Evolutionary conservation across 352 stramenopile genomes (phyloP), one percentile per base, ranked within the genome.

Genomic region (Phytophthora hybrid): DNA sequence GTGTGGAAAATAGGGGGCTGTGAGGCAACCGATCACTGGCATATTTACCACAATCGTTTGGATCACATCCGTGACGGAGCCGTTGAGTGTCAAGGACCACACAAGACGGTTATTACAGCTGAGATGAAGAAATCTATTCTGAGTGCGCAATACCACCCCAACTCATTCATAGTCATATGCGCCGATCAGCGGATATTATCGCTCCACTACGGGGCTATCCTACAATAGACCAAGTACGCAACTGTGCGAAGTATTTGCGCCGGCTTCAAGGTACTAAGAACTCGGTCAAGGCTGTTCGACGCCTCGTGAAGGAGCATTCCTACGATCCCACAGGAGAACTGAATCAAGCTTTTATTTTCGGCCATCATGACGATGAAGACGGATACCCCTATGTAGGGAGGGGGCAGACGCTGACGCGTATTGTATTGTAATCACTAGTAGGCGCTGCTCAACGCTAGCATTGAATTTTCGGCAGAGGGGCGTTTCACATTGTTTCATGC

Each of bases 401-500:
- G 11, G 44, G 44, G n/a, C 16, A 8, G 44, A 23, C 13, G 44
- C 16, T 1, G 18, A 52, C 19, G 16, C 44, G 16, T 52, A 13
- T 19, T 23, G 6, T 19, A 52, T 52, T 23, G 18, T 18, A 19
- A 11, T 23, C n/a, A 52, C 18, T 4, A 5, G 16, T 13, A 19
- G 11, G 18, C 16, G 0, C 2, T 23, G 11, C 16, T 52, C 7
- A 13, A 8, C 6, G 16, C 13, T 34, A 10, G 39, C 21, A 51
- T 47, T 49, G n/a, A 11, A 41, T 52, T 59, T 59, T 39, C 31
- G 51, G 41, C 60, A 23, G 60, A 51, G 7, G 39, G 39, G 7
- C 13, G 39, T n/a, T 46, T 46, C 18, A 46, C 39, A n/a, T 5
- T 46, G 37, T 18, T 46, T 46, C 37, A 18, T 5, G 37, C 37